Evolutionary conservation across 345 rosid species (phyloP), one percentile per base, ranked within the genome.

Genomic region (Camelina laxa): DNA sequence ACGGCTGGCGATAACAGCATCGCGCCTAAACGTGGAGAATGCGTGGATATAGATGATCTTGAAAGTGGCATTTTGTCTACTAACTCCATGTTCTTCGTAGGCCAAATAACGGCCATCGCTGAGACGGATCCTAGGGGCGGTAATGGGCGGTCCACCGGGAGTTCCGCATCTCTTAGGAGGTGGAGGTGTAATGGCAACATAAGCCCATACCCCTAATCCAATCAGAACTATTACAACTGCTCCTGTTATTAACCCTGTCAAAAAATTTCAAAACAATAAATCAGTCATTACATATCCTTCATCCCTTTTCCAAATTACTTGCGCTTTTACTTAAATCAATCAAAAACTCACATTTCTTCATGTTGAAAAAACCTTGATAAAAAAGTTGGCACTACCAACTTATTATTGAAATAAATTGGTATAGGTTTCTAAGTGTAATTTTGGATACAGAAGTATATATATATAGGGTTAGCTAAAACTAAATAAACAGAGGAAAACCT

Each of bases 21-120:
- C 83, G 66, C 80, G 84, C 56, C 91, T 80, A 49, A 84, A 79
- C 27, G 84, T 75, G 50, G 76, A 82, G 39, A 81, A 76, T 11
- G 86, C 85, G 30, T 87, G 91, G 44, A 84, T 73, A 30, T 31
- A 85, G 38, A 89, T 65, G 67, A 87, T 76, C 70, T 82, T 89
- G 80, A 77, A 64, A 59, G 75, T 89, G 51, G 94, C 89, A 7
- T 41, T 59, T 20, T 83, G 82, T 75, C 75, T 87, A 16, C 86
- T 80, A 45, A 72, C 82, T 54, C 91, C 91, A 41, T 82, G 60
- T 70, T 89, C 93, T 75, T 79, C 60, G 76, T 87, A 87, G 54
- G 91, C 88, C 27, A 89, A 77, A 63, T 79, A 65, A 62, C 93
- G 86, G 19, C 93, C 88, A 77, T 87, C 88, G 62, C 76, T 73